phyloP scores from a whole-genome alignment of 73 alveolate genomes.

The Paramecium sexaurelia region DNA sequence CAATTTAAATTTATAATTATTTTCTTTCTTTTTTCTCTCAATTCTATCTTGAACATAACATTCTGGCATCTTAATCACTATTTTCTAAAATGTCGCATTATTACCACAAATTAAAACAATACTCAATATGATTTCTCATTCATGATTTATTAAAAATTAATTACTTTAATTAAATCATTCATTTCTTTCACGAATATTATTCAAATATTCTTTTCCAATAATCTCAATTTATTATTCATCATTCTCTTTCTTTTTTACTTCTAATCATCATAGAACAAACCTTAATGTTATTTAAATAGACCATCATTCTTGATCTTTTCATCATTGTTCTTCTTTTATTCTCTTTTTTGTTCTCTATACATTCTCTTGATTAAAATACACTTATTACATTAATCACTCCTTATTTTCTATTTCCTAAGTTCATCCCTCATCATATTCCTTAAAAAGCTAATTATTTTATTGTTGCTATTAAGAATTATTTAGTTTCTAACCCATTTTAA shows the following conservation, averaged over 20 bases:
- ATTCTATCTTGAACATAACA: not conserved
- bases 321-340: not conserved
- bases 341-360: not conserved
- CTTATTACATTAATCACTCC: not conserved
- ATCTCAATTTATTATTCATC: not conserved
- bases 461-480: not conserved
- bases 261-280: not conserved
- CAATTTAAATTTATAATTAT: not conserved
- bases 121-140: not conserved
- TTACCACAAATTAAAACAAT: slow-evolving; percentile 12
- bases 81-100: not conserved
- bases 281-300: not conserved
- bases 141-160: slow-evolving; percentile 4
- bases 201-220: not conserved
- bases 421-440: not conserved
- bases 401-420: not conserved
- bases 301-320: not conserved
- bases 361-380: not conserved
- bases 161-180: not conserved
- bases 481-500: not conserved
- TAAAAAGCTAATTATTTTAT: not conserved
- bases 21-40: not conserved
- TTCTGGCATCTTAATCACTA: not conserved
- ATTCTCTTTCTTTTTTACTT: not conserved
- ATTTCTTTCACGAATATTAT: not conserved